A percentile compares a stretch with the other conserved stretches of the same genome.
These are phyloP conservation scores for Clitoria ternatea DNA, from an alignment of 306 rosid genomes.

Conservation along the genomic window DNA sequence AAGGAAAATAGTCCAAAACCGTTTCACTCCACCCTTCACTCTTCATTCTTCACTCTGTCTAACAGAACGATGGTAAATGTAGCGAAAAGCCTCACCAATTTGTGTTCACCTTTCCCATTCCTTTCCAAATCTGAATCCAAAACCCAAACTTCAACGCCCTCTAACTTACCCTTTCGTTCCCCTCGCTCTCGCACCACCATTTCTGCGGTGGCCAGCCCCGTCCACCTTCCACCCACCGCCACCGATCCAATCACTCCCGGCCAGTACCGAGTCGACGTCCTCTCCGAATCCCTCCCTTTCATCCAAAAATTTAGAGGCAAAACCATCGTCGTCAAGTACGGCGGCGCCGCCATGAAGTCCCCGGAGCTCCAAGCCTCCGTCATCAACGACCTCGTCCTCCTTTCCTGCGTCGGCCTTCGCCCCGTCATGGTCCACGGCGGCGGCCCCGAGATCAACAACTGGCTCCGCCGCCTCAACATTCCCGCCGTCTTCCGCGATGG, in stretches of 20 bases:
- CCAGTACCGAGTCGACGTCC: conserved; percentile 87
- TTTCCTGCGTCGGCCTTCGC: conserved; percentile 83
- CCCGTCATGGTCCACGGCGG: conserved; percentile 92
- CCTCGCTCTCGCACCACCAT: not conserved
- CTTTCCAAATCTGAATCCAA: conserved; percentile 19
- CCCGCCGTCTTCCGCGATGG: conserved; percentile 78
- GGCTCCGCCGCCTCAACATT: conserved; percentile 86
- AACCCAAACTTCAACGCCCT: not conserved
- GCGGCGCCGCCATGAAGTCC: conserved; percentile 97
- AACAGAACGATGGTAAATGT: conserved; percentile 42
- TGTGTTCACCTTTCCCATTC: conserved; percentile 20
- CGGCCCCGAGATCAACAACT: conserved; percentile 87
- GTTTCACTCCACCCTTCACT: not conserved
- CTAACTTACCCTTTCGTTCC: conserved; percentile 19
- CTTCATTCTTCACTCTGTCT: not conserved
- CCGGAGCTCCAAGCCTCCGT: conserved; percentile 74
- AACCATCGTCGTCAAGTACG: conserved; percentile 87
- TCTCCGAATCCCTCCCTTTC: conserved; percentile 90
- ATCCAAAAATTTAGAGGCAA: conserved; percentile 92
- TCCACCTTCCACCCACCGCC: not conserved
- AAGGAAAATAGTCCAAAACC: not conserved
- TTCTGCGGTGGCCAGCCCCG: conserved; percentile 26
- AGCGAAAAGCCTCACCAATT: conserved; percentile 42
- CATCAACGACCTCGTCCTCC: conserved; percentile 89
- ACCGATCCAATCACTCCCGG: conserved; percentile 35